phyloP scores from a whole-genome alignment of 345 rosid genomes.

The Noccaea bulbosa region DNA sequence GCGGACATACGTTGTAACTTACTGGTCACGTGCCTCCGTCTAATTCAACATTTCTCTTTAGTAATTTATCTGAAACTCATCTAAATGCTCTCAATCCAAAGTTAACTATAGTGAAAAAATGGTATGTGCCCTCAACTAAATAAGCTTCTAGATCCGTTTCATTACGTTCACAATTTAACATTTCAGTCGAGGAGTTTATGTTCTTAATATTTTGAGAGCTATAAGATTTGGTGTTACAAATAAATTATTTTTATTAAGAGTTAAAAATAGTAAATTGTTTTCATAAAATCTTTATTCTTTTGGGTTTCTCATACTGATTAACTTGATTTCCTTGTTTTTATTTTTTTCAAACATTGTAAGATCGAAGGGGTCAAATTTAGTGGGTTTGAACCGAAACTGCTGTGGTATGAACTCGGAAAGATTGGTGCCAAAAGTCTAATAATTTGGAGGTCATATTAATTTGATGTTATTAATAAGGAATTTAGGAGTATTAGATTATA shows the following conservation, averaged over 20 bases:
- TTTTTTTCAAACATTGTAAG: slow-evolving; percentile 13
- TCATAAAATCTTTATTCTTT: not conserved
- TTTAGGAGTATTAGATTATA: not conserved
- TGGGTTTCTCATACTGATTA: not conserved
- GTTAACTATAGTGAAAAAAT: too few species aligned
- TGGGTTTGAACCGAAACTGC: slow-evolving; percentile 29
- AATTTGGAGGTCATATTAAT: slow-evolving; percentile 5
- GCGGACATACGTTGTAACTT: too few species aligned
- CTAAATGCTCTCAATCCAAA: too few species aligned
- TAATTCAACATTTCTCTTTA: too few species aligned
- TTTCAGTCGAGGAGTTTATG: not conserved
- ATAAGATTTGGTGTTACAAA: slow-evolving; percentile 7
- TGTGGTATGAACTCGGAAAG: slow-evolving; percentile 31
- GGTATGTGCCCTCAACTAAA: too few species aligned
- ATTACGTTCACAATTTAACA: not conserved
- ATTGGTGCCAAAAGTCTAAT: slow-evolving; percentile 25
- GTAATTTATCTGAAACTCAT: too few species aligned
- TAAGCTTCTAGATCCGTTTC: too few species aligned
- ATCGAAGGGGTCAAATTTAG: slow-evolving; percentile 34
- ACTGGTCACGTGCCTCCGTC: too few species aligned
- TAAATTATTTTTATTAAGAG: not conserved
- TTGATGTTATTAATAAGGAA: not conserved
- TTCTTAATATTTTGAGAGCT: not conserved
- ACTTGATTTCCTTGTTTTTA: too few species aligned
- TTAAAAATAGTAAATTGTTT: not conserved